phyloP scores from a whole-genome alignment of 139 green algal genomes.

The Coelastrella sp. region DNA sequence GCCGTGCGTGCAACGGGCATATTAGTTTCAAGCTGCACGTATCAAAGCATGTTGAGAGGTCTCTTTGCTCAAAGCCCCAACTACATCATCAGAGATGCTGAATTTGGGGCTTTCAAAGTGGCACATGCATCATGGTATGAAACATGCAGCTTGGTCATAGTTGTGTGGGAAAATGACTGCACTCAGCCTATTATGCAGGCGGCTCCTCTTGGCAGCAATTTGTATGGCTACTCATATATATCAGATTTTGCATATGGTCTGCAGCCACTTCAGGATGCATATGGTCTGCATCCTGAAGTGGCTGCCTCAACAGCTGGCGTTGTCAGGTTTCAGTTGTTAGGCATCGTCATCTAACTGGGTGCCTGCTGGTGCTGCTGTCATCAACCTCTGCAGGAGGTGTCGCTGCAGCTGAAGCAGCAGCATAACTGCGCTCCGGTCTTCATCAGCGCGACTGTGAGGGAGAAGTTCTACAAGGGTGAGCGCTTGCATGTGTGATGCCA shows the following conservation, averaged over 20 bases:
- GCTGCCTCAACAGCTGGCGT: not conserved
- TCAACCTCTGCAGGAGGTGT: conserved; percentile 65
- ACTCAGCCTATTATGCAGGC: too few relatives aligned
- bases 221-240: too few relatives aligned
- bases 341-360: not conserved
- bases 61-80: not conserved
- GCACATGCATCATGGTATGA: too few relatives aligned
- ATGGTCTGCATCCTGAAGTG: too few relatives aligned
- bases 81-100: not conserved
- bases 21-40: too few relatives aligned
- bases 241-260: too few relatives aligned
- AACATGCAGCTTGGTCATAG: not conserved
- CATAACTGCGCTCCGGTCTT: conserved; percentile 95
- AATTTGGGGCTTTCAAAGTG: not conserved
- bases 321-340: not conserved
- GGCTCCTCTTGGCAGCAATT: too few relatives aligned
- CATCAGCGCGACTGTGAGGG: conserved; percentile 85
- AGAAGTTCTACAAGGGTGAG: conserved; percentile 93
- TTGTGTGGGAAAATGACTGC: too few relatives aligned
- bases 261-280: too few relatives aligned
- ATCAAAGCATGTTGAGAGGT: not conserved
- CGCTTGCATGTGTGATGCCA: not conserved
- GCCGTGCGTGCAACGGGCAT: too few relatives aligned
- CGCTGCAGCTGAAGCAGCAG: conserved; percentile 74
- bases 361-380: not conserved